Base-by-base conservation (phyloP, 352 stramenopile species). In the Globisporangium nagaii region DNA sequence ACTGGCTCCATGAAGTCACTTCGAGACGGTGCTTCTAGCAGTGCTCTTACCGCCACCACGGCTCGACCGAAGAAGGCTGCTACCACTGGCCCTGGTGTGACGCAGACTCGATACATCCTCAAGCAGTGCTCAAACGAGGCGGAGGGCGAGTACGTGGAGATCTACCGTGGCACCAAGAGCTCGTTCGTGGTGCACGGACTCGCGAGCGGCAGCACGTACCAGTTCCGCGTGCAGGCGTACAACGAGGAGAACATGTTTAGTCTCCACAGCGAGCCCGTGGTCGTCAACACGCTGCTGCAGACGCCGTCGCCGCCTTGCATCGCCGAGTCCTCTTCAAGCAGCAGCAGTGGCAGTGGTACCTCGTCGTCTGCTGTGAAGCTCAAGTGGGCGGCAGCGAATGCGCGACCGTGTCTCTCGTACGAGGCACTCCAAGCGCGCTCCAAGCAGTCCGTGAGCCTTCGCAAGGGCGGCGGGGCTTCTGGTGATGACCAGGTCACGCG, bases 121-220 rank as follows among this genome's bases (percentile, higher is more conserved):
- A 94, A 96, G 54, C 84, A 95, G 53, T 95, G 84, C 60, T 71
- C 74, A 10, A 80, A 90, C 49, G 84, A 96, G 56, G 71, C 72
- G 22, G 63, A 71, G 22, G 83, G 85, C 24, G 75, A 90, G 52
- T 97, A 94, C 42, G 74, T 94, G 15, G 81, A 96, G 62, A 87
- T 96, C 43, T 93, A 95, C 55, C 69, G 79, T 19, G 86, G 84
- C 41, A 61, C 72, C 10, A 75, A 87, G 45, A 60, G 75, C 19
- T 65, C 68, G 7, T 92, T 90, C 36, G 79, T 86, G 5, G 72
- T 96, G 0, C 79, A 92, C 34, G 84, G 84, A 1, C 80, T 97
- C 5, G 68, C 82, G 19, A 88, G 84, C 17, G 85, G 79, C 19
- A 84, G 67, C 15, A 88, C 83, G n/a, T 96, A 96, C 68, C 84